phyloP scores from a whole-genome alignment of 2,329 filamentous ascomycete species.

The Monilinia aucupariae region DNA sequence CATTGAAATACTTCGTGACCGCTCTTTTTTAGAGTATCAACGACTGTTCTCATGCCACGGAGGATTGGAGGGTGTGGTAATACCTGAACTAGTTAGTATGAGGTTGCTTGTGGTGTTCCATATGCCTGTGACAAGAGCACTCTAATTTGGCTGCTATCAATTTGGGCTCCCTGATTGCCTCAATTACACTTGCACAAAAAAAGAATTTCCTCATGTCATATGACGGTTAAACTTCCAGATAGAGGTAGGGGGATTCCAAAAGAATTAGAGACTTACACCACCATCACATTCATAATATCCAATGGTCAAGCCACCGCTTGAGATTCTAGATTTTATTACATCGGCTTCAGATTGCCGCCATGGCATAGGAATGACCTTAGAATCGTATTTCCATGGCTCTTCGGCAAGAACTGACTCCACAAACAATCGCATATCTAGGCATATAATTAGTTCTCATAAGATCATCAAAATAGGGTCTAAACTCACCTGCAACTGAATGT shows the following conservation, averaged over 20 bases:
- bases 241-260: not conserved
- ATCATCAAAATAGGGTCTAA: slow-evolving; percentile 21
- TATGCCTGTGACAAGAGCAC: too few relatives aligned
- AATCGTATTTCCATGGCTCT: slow-evolving; percentile 37
- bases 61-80: slow-evolving; percentile 51
- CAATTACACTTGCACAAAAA: slow-evolving; percentile 35
- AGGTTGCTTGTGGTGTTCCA: not conserved
- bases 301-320: slow-evolving; percentile 36
- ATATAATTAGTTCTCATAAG: slow-evolving; percentile 24
- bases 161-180: slow-evolving; percentile 15
- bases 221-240: not conserved
- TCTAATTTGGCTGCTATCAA: not conserved
- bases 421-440: slow-evolving; percentile 35
- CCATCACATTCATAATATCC: slow-evolving; percentile 37
- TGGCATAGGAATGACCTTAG: slow-evolving; percentile 41
- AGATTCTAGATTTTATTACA: slow-evolving; percentile 35
- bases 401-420: slow-evolving; percentile 35
- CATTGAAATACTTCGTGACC: slow-evolving; percentile 49
- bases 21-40: slow-evolving; percentile 43
- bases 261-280: slow-evolving; percentile 24
- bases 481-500: slow-evolving; percentile 38
- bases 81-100: not conserved
- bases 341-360: slow-evolving; percentile 34
- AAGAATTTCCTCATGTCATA: slow-evolving; percentile 19
- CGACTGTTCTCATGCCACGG: slow-evolving; percentile 48